Conservation (phyloP, 78 protist genomes). For the Dictyostelium capitatum region DNA sequence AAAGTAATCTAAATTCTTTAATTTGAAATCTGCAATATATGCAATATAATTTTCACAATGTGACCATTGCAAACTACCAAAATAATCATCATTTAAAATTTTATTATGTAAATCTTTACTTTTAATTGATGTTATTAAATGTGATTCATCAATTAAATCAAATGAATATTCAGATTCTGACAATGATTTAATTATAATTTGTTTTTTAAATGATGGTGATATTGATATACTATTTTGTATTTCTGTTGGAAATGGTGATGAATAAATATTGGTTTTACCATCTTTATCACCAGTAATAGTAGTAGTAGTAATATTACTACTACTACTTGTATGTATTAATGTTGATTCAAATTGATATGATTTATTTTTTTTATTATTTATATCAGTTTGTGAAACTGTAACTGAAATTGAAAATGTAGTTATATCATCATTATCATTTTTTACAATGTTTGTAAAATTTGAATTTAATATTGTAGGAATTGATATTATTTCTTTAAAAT, state of each 20-base stretch:
- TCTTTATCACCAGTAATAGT: background rate
- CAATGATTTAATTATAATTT: slow-evolving; percentile 12
- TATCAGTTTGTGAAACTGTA: slow-evolving; percentile 24
- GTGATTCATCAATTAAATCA: slow-evolving; percentile 12
- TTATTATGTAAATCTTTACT: slow-evolving; percentile 37
- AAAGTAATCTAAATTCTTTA: slow-evolving; percentile 6
- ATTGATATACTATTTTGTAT: background rate
- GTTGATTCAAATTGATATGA: background rate
- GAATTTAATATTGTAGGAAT: slow-evolving; percentile 14
- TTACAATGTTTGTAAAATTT: background rate
- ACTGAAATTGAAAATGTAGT: background rate
- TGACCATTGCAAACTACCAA: slow-evolving; percentile 63
- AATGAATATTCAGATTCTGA: slow-evolving; percentile 11
- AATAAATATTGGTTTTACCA: background rate
- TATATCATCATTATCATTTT: background rate
- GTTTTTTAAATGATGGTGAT: background rate
- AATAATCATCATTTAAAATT: slow-evolving; percentile 53
- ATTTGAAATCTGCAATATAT: slow-evolving; percentile 23
- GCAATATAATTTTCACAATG: slow-evolving; percentile 74
- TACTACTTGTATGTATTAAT: background rate
- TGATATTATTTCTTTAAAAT: slow-evolving; percentile 38
- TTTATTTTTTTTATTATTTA: slow-evolving; percentile 15
- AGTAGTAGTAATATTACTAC: too few relatives aligned
- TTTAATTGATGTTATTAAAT: background rate
- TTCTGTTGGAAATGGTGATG: slow-evolving; percentile 41